phyloP scores from a whole-genome alignment of 2,329 filamentous ascomycete species.

The Colletotrichum lindemuthianum region DNA sequence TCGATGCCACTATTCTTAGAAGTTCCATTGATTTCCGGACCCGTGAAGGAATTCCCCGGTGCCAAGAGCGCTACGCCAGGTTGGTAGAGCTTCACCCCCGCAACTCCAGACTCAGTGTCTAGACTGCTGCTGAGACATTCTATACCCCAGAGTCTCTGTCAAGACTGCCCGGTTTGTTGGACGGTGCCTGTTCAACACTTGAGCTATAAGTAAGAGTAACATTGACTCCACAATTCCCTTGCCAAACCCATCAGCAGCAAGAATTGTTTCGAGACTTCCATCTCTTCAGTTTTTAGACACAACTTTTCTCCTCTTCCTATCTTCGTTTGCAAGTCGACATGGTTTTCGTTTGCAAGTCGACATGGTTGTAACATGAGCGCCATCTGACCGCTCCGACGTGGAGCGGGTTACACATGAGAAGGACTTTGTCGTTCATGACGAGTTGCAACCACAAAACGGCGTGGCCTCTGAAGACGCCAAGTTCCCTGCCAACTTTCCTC shows the following conservation, averaged over 20 bases:
- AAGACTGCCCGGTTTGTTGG: not conserved
- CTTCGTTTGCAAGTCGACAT: no score
- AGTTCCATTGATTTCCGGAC: not conserved
- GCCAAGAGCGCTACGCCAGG: not conserved
- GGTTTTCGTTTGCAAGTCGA: not conserved
- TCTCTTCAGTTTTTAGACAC: not conserved
- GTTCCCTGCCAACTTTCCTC: constrained; percentile 44
- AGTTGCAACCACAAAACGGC: constrained; percentile 34
- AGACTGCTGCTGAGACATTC: no score
- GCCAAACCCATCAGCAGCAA: no score
- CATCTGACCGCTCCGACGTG: constrained; percentile 37
- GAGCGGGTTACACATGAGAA: constrained; percentile 42
- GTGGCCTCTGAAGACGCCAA: constrained; percentile 43
- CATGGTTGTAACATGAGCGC: constrained; percentile 32
- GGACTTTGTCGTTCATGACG: constrained; percentile 38
- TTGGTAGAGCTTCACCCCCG: no score
- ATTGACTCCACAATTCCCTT: no score
- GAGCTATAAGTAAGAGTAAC: no score
- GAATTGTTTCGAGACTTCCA: not conserved
- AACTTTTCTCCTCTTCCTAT: no score
- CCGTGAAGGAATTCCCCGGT: not conserved
- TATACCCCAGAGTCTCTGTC: constrained; percentile 17
- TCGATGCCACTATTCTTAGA: no score
- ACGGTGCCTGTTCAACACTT: no score
- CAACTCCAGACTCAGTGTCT: no score